Evolutionary conservation across 2,329 filamentous ascomycete species (phyloP).

Genomic region (Venturia asperata): DNA sequence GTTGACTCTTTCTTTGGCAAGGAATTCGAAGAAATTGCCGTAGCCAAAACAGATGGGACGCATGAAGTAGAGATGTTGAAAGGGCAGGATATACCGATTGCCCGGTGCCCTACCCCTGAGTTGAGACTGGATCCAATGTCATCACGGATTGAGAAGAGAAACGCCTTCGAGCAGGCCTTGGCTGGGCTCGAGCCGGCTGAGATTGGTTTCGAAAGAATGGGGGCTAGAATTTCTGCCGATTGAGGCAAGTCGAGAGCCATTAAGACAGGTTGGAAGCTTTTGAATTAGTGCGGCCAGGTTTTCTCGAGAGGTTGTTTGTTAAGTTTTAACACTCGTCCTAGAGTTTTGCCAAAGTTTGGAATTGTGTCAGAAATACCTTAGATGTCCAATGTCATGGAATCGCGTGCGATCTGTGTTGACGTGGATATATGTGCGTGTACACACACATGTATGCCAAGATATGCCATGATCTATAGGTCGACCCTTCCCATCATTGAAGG

Average conservation of each 20-base stretch:
- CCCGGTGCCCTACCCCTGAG: conserved; percentile 29
- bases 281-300: neutral
- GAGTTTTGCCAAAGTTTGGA: too few relatives aligned
- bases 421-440: too few relatives aligned
- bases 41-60: neutral
- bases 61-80: neutral
- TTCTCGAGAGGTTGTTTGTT: too few relatives aligned
- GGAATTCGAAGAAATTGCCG: neutral
- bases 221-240: conserved; percentile 7
- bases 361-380: too few relatives aligned
- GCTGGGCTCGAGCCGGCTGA: conserved; percentile 24
- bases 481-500: neutral
- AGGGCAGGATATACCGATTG: conserved; percentile 20
- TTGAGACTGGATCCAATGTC: conserved; percentile 33
- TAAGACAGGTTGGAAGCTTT: neutral
- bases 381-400: too few relatives aligned
- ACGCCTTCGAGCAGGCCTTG: conserved; percentile 19
- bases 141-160: conserved; percentile 22
- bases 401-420: too few relatives aligned
- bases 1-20: conserved; percentile 18
- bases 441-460: too few relatives aligned
- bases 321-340: too few relatives aligned
- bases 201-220: conserved; percentile 10
- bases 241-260: neutral
- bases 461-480: neutral